Evolutionary conservation across 208 protist genomes (phyloP).

Genomic region (Leptomonas pyrrhocoris): DNA sequence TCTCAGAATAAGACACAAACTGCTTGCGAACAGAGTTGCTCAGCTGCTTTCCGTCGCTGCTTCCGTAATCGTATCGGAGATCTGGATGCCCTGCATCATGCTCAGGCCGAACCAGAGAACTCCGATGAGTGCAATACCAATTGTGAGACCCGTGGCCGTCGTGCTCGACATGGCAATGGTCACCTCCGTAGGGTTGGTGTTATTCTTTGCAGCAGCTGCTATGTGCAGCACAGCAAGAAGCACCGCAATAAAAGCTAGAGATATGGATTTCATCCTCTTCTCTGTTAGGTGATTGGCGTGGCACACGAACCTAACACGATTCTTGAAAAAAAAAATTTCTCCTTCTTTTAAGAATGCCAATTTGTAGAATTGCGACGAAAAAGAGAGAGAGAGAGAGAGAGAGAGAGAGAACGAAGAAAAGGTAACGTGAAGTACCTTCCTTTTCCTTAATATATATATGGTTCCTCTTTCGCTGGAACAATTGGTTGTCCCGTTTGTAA

Average conservation of each 20-base stretch:
- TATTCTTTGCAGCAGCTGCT: constrained; percentile 11
- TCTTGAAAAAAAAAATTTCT: not conserved
- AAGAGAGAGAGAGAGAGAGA: not conserved
- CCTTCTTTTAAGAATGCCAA: not conserved
- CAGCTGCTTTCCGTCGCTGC: constrained; percentile 24
- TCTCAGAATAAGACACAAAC: not conserved
- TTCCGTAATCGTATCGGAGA: constrained; percentile 57
- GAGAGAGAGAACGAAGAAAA: not conserved
- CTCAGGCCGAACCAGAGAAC: constrained; percentile 68
- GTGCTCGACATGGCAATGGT: constrained; percentile 75
- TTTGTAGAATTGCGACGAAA: not conserved
- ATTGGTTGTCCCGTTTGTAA: no score
- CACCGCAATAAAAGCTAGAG: constrained; percentile 22
- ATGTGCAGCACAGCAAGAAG: constrained; percentile 17
- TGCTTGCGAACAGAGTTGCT: not conserved
- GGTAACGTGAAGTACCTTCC: not conserved
- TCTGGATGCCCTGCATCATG: constrained; percentile 82
- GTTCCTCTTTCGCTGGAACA: no score
- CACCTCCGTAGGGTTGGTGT: constrained; percentile 23
- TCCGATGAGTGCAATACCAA: constrained; percentile 60
- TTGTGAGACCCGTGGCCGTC: constrained; percentile 58
- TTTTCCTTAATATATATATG: not conserved
- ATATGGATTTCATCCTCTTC: not conserved
- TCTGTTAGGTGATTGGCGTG: constrained; percentile 8
- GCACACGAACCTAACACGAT: not conserved